phyloP scores from a whole-genome alignment of 495 filamentous ascomycete species.

The Aspergillus ostianus region DNA sequence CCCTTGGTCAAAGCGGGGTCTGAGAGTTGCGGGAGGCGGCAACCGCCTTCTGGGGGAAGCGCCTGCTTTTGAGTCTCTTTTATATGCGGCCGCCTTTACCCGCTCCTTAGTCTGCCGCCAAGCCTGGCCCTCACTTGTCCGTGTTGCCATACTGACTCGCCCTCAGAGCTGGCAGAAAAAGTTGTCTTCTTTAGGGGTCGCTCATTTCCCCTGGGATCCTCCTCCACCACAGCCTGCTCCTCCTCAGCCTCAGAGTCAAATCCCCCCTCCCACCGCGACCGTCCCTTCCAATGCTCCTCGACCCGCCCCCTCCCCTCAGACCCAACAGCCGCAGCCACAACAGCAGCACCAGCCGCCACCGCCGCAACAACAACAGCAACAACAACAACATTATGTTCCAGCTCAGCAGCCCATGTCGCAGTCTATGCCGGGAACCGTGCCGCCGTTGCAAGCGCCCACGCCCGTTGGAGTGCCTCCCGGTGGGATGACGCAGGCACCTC shows the following conservation, averaged over 20 bases:
- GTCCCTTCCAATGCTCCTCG: conserved; percentile 61
- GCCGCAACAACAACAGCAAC: conserved; percentile 1
- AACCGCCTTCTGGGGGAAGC: conserved; percentile 35
- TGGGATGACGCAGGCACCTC: conserved; percentile 41
- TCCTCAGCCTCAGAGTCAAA: conserved; percentile 36
- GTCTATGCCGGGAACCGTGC: conserved; percentile 22
- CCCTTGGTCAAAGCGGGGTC: conserved; percentile 34
- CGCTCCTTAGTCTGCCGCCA: conserved; percentile 35
- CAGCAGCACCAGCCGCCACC: not conserved
- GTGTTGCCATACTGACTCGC: conserved; percentile 23
- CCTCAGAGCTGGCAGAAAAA: conserved; percentile 88
- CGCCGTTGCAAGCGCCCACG: conserved; percentile 22
- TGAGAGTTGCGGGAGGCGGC: conserved; percentile 40
- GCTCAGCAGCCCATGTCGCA: conserved; percentile 35
- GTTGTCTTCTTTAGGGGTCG: conserved; percentile 76
- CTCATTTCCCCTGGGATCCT: conserved; percentile 95
- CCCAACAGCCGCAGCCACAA: conserved; percentile 14
- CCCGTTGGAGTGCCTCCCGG: conserved; percentile 21
- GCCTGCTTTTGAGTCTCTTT: conserved; percentile 40
- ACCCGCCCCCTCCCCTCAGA: conserved; percentile 25
- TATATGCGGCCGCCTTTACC: conserved; percentile 42
- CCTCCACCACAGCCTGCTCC: conserved; percentile 47
- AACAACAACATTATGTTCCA: conserved; percentile 30
- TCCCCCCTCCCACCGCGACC: conserved; percentile 45
- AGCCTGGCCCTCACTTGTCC: conserved; percentile 19